Percentiles rank a stretch among this genome's conserved stretches.
Evolutionary conservation across 441 rosid species (phyloP).

Genomic region (Corymbia citriodora): DNA sequence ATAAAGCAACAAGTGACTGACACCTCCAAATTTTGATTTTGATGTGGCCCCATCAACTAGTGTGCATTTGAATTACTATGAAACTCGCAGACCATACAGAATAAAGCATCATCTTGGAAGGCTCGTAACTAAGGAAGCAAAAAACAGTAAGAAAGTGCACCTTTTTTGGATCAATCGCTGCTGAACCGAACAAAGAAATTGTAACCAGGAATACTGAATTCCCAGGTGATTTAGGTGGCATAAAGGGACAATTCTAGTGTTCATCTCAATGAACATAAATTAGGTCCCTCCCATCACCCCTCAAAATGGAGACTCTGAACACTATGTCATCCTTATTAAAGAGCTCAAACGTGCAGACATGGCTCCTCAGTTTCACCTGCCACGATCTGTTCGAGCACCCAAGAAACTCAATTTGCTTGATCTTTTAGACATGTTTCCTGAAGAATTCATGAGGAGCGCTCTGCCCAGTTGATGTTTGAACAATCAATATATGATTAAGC

Average conservation of each 20-base stretch:
- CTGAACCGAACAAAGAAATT: not conserved
- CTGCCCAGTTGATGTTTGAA: not conserved
- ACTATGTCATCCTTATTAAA: not conserved
- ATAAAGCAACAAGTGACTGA: not conserved
- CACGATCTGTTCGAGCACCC: not conserved
- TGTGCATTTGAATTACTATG: not conserved
- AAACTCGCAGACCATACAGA: not conserved
- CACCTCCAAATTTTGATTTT: not conserved
- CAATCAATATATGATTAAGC: not conserved
- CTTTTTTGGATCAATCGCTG: not conserved
- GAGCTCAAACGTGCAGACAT: not conserved
- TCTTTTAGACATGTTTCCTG: not conserved
- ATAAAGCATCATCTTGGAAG: not conserved
- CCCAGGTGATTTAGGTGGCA: not conserved
- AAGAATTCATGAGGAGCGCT: not conserved
- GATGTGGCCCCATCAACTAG: not conserved
- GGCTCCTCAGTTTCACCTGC: not conserved
- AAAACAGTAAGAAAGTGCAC: not conserved
- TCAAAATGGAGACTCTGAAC: not conserved
- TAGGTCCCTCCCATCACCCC: not conserved
- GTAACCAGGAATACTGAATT: not conserved
- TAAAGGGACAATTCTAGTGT: not conserved
- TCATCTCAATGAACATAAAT: not conserved
- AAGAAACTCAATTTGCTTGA: not conserved
- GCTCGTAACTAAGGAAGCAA: not conserved